These are phyloP conservation scores for Fusarium sp. DNA, from an alignment of 2,329 filamentous ascomycete species.

Conservation along the genomic window DNA sequence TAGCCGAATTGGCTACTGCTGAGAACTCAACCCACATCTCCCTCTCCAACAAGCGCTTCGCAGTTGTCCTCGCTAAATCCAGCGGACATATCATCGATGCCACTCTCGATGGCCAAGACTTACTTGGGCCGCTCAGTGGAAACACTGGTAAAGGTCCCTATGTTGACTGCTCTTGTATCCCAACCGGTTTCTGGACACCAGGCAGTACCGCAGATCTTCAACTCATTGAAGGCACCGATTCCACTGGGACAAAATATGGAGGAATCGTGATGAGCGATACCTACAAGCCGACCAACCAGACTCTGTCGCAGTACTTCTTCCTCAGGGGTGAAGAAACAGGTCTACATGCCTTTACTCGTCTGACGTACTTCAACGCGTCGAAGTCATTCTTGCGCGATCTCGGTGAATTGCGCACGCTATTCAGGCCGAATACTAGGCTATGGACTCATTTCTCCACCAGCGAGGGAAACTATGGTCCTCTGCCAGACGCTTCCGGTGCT, in stretches of 20 bases:
- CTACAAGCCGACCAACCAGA: constrained; percentile 66
- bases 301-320: constrained; percentile 73
- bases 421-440: constrained; percentile 66
- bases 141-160: constrained; percentile 64
- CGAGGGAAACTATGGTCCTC: constrained; percentile 63
- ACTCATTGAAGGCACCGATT: constrained; percentile 58
- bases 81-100: constrained; percentile 34
- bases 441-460: constrained; percentile 72
- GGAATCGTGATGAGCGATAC: constrained; percentile 69
- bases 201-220: constrained; percentile 60
- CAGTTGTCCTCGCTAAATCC: constrained; percentile 18
- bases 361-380: constrained; percentile 67
- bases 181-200: constrained; percentile 68
- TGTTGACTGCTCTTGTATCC: constrained; percentile 71
- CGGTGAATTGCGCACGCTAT: constrained; percentile 69
- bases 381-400: constrained; percentile 66
- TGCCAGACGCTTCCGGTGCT: constrained; percentile 52
- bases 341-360: constrained; percentile 67
- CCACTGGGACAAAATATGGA: constrained; percentile 61
- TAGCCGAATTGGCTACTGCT: constrained; percentile 11
- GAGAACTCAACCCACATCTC: constrained; percentile 38
- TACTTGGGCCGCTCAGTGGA: constrained; percentile 56
- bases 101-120: constrained; percentile 53
- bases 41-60: constrained; percentile 32
- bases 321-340: constrained; percentile 70